These are phyloP conservation scores for Fraxinus anomala DNA, from an alignment of 257 asterid genomes.

Conservation along the genomic window DNA sequence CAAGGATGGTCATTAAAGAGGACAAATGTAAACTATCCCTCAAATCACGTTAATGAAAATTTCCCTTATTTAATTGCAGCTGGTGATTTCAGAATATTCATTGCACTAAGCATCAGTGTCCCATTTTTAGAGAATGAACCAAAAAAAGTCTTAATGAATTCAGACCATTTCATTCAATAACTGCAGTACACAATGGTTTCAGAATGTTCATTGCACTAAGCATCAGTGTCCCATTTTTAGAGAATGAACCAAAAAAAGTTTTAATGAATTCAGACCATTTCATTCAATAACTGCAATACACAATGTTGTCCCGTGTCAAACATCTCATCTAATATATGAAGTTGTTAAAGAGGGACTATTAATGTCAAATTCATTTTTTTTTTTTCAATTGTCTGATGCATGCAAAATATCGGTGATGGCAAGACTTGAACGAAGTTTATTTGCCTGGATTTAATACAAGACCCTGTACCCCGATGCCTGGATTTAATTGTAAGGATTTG, in stretches of 20 bases:
- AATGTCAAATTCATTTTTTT: not conserved
- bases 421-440: not conserved
- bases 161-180: too few relatives aligned
- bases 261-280: not conserved
- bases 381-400: not conserved
- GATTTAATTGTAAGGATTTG: too few relatives aligned
- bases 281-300: not conserved
- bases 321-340: not conserved
- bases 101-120: not conserved
- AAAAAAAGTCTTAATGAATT: too few relatives aligned
- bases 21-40: not conserved
- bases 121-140: not conserved
- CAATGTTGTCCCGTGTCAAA: not conserved
- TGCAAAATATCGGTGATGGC: not conserved
- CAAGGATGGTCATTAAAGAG: not conserved
- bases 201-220: not conserved
- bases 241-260: not conserved
- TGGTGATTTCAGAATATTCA: not conserved
- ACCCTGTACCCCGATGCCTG: too few relatives aligned
- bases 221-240: not conserved
- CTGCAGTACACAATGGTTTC: not conserved
- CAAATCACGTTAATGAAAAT: too few relatives aligned
- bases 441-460: not conserved
- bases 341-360: not conserved
- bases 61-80: too few relatives aligned